Percentiles rank a stretch among this genome's conserved stretches.
phyloP scores from a whole-genome alignment of 2,329 filamentous ascomycete species.

The Verticillium albo-atrum region DNA sequence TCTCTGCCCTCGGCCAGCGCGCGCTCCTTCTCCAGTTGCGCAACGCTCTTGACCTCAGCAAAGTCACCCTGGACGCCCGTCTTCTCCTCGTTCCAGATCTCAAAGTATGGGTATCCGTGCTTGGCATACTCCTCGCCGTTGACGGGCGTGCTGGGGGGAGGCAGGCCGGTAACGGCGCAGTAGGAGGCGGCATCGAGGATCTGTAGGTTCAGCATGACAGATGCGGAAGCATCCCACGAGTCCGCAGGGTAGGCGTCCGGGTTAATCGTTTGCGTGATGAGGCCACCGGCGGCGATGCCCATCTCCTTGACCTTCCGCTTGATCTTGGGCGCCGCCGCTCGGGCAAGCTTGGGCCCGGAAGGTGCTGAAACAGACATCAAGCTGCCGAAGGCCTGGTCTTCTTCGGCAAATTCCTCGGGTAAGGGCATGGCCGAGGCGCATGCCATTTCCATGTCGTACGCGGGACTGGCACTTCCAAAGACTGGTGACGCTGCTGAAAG shows the following conservation, averaged over 20 bases:
- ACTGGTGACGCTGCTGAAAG: no score
- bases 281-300: conserved; percentile 32
- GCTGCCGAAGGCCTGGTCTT: no score
- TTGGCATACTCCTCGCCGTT: conserved; percentile 24
- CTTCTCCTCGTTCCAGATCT: conserved; percentile 14
- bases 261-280: conserved; percentile 33
- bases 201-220: conserved; percentile 30
- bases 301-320: conserved; percentile 19
- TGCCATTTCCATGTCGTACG: no score
- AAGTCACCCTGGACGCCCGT: conserved; percentile 12
- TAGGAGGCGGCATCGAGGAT: conserved; percentile 31
- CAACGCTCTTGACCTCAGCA: conserved; percentile 13
- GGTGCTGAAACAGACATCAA: no score
- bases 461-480: no score
- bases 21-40: conserved; percentile 10
- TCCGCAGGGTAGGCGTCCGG: conserved; percentile 18
- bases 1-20: conserved; percentile 6
- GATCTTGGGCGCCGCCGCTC: neutral
- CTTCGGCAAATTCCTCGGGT: no score
- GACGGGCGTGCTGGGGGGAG: conserved; percentile 27
- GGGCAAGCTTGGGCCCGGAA: neutral
- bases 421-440: no score
- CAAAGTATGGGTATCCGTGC: conserved; percentile 30
- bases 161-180: conserved; percentile 26
- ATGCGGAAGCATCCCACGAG: conserved; percentile 23